These are phyloP conservation scores for Dictyostelium brefeldianum DNA, from an alignment of 78 protist species.

Conservation along the genomic window DNA sequence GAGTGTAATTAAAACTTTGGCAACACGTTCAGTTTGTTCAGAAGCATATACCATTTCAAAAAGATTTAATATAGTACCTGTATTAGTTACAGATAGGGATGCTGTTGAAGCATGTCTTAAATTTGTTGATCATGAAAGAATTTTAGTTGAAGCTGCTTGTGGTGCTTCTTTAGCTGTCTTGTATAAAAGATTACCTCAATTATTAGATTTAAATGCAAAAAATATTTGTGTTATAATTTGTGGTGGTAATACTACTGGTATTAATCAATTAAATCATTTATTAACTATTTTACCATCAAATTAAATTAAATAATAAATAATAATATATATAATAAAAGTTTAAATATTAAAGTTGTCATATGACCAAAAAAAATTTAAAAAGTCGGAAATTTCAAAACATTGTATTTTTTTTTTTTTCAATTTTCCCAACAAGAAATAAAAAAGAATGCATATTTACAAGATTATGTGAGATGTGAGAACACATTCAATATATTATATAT, in stretches of 20 bases:
- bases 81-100: conserved; percentile 57
- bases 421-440: too few species aligned
- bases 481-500: too few species aligned
- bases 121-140: conserved; percentile 70
- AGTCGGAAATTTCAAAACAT: too few species aligned
- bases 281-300: not conserved
- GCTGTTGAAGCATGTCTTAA: conserved; percentile 80
- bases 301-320: not conserved
- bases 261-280: conserved; percentile 9
- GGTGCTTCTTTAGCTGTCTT: conserved; percentile 76
- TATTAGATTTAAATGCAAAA: conserved; percentile 43
- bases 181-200: conserved; percentile 5
- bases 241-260: conserved; percentile 66
- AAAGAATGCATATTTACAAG: too few species aligned
- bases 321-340: not conserved
- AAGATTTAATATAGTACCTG: conserved; percentile 25
- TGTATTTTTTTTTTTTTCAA: too few species aligned
- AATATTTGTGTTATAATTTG: conserved; percentile 67
- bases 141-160: conserved; percentile 85
- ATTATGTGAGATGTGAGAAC: too few species aligned
- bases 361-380: too few species aligned
- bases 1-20: conserved; percentile 28
- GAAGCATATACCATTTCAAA: conserved; percentile 46
- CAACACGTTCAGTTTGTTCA: conserved; percentile 62
- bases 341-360: too few species aligned